These are phyloP conservation scores for Epichloe uncinata DNA, from an alignment of 2,329 filamentous ascomycete species.

Conservation along the genomic window DNA sequence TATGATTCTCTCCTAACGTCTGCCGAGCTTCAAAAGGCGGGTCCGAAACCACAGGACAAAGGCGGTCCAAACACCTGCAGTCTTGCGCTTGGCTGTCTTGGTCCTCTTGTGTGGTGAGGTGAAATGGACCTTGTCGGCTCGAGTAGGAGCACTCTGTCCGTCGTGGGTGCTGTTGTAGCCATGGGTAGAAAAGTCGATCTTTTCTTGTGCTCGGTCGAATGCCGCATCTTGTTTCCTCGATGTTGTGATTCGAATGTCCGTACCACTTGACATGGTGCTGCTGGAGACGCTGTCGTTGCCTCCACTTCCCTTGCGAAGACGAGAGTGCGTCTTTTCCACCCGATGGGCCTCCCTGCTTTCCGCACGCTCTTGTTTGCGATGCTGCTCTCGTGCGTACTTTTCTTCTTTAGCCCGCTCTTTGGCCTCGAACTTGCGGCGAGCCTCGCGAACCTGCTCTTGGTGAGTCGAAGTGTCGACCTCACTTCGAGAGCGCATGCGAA, in stretches of 20 bases:
- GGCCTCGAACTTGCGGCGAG: conserved; percentile 49
- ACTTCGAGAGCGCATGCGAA: conserved; percentile 47
- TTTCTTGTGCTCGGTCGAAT: conserved; percentile 23
- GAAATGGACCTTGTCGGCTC: conserved; percentile 31
- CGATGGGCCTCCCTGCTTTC: conserved; percentile 42
- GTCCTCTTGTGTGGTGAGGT: conserved; percentile 25
- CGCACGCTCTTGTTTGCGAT: conserved; percentile 44
- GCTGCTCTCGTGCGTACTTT: conserved; percentile 46
- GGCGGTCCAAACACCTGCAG: conserved; percentile 46
- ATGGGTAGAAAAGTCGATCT: conserved; percentile 22
- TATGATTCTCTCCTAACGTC: conserved; percentile 20
- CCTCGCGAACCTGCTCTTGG: conserved; percentile 44
- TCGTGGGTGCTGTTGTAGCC: conserved; percentile 29
- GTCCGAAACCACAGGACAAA: conserved; percentile 53
- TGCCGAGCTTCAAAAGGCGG: conserved; percentile 27
- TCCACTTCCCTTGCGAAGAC: conserved; percentile 25
- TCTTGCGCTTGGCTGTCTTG: conserved; percentile 43
- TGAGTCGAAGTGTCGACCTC: conserved; percentile 43
- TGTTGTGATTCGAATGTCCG: conserved; percentile 15
- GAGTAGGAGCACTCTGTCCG: conserved; percentile 13
- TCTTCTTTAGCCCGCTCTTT: conserved; percentile 49
- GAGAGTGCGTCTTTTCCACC: conserved; percentile 32
- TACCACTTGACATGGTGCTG: conserved; percentile 19
- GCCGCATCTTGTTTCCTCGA: conserved; percentile 13
- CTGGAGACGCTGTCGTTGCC: conserved; percentile 18